Percentiles rank a stretch among this genome's conserved stretches.
Evolutionary conservation across 108 stramenopile species (phyloP).

Genomic region (Asterionellopsis glacialis): DNA sequence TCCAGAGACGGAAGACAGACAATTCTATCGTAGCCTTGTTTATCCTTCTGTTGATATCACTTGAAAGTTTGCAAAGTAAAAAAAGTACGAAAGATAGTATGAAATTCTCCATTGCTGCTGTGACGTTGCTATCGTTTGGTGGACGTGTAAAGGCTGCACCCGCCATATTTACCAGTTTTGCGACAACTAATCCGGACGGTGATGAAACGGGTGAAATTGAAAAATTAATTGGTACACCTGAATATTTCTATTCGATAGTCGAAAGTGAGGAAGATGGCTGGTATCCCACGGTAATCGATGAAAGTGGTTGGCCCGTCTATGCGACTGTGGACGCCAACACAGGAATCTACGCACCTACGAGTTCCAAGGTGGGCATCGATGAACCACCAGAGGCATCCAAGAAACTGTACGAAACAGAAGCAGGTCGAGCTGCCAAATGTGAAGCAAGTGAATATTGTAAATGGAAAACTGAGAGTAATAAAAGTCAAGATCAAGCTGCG

Average conservation of each 20-base stretch:
- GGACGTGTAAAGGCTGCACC: too few relatives aligned
- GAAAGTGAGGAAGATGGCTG: slow-evolving; percentile 8
- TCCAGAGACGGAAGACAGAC: too few relatives aligned
- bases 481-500: too few relatives aligned
- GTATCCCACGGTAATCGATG: slow-evolving; percentile 9
- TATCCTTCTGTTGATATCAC: too few relatives aligned
- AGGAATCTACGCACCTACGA: slow-evolving; percentile 12
- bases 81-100: too few relatives aligned
- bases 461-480: too few relatives aligned
- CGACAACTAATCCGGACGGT: slow-evolving; percentile 7
- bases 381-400: not conserved
- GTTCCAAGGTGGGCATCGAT: slow-evolving; percentile 1
- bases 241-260: slow-evolving; percentile 14
- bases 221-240: slow-evolving; percentile 13
- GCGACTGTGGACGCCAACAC: slow-evolving; percentile 4
- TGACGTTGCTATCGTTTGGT: too few relatives aligned
- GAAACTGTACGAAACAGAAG: slow-evolving; percentile 2
- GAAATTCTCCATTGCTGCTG: too few relatives aligned
- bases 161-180: too few relatives aligned
- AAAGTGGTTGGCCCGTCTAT: slow-evolving; percentile 16
- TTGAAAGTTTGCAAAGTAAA: too few relatives aligned
- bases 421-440: slow-evolving; percentile 9
- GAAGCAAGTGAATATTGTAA: slow-evolving; percentile 15
- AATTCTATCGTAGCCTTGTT: too few relatives aligned
- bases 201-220: not conserved